Base-by-base conservation (phyloP, 1,139 yeast genomes). In the Groenewaldozyma auringiensis region DNA sequence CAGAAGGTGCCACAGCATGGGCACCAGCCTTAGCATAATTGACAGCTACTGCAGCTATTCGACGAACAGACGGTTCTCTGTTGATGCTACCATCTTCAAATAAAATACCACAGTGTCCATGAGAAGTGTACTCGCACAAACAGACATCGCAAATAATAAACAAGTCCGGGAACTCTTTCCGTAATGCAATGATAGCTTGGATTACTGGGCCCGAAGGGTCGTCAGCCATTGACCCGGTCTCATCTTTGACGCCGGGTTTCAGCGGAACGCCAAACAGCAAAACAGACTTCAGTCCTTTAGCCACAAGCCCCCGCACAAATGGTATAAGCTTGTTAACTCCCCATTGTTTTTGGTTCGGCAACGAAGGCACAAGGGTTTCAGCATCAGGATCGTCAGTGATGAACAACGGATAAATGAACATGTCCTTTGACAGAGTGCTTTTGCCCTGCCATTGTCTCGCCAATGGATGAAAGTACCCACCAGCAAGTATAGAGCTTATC, bases 121-220 rank as follows among this genome's bases (percentile, higher is more conserved):
- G 97, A 46, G 82, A 76, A 4, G 99, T 92, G 66, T 88, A 92
- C 67, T 92, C 99, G 69, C 99, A 92, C 48, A 92, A 70, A 66
- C 99, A 92, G 21, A 92, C 97, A 62, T 92, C 99, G 62, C 96
- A 86, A 75, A 89, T 78, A 53, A 92, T 78, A 63, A 81, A 92
- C 50, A 92, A 72, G 37, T 78, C 83, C 3, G 98, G 97, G 67
- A 84, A 88, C 33, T 75, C 69, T 41, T 66, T 56, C 50, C 74
- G 74, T 50, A 92, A 73, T 2, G 76, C 72, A 60, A 79, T 82
- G 57, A 85, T 81, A 25, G 92, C 83, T 51, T 65, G 74, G 54
- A 92, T 89, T 3, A 92, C 97, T 2, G 98, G 98, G 0, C 98
- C 97, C 33, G 85, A 75, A 38, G 96, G 96, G 65, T 89, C 96